Base-by-base conservation (phyloP, 192 early-diverging fungal genomes). In the Anaeromyces robustus region DNA sequence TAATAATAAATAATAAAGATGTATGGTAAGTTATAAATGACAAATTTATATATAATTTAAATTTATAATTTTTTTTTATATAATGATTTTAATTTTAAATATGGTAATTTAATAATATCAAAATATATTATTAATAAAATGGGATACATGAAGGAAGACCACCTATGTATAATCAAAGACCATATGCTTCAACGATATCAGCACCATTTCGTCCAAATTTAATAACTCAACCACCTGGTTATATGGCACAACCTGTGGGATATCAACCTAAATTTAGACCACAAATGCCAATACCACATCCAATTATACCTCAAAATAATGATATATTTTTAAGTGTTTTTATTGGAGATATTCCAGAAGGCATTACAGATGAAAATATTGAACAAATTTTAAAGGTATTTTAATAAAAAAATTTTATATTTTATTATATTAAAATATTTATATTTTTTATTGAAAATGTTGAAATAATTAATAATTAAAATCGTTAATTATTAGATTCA, bases 311-410 rank as follows among this genome's bases (percentile, higher is more conserved):
- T 22, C 52, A 68, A 68, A 68, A 4, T 68, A 68, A n/a, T n/a
- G 52, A 68, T 26, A 68, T 68, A 4, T 68, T n/a, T 68, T 68
- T 68, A 68, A 68, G 26, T 68, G 52, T 68, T 68, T 94, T 92
- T 82, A 89, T 94, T 77, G 90, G 90, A 31, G 87, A 87, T 7
- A 94, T 94, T 80, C 85, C 91, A 4, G 87, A 92, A 26, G 93
- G 93, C 2, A 86, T 94, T 17, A 87, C 83, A 37, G 92, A 94
- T 81, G 87, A 81, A 11, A 89, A 87, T 84, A 92, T 94, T 81
- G 89, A 92, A 80, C 84, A 86, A 77, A 80, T 94, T 28, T 85
- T 94, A 18, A 85, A 87, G 87, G 92, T 92, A 80, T 29, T 81
- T 77, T 77, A 59, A 77, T 78, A 30, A 41, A 77, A 29, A 29